Percentiles rank a stretch among this genome's conserved stretches.
Conservation (phyloP, 2,329 filamentous ascomycete species). For the Beauveria australis region DNA sequence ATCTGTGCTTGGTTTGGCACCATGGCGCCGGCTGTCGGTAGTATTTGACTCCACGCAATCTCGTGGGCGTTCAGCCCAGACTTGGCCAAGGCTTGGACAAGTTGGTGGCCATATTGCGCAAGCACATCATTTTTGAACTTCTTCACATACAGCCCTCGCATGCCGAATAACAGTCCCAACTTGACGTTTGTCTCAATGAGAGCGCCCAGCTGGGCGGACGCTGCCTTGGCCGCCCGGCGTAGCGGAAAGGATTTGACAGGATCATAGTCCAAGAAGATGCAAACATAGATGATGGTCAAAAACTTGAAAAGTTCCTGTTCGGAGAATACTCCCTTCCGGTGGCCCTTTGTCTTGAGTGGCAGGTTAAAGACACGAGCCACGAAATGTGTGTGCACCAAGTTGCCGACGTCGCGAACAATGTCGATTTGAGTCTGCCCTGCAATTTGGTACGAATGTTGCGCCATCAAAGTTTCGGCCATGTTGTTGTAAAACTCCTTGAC, state of each 20-base stretch:
- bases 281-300: constrained; percentile 56
- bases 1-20: constrained; percentile 64
- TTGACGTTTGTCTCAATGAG: constrained; percentile 60
- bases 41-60: constrained; percentile 61
- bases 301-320: constrained; percentile 52
- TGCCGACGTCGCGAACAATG: constrained; percentile 61
- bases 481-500: constrained; percentile 61
- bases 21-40: constrained; percentile 59
- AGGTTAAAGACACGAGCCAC: constrained; percentile 55
- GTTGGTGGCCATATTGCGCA: constrained; percentile 53
- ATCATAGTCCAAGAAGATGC: constrained; percentile 60
- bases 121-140: constrained; percentile 45
- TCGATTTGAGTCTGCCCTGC: constrained; percentile 53
- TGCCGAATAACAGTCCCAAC: background rate
- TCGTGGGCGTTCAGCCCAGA: constrained; percentile 54
- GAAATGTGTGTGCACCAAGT: constrained; percentile 57
- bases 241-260: constrained; percentile 58
- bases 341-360: constrained; percentile 55
- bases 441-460: constrained; percentile 57
- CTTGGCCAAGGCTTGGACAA: constrained; percentile 58
- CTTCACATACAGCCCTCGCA: constrained; percentile 40
- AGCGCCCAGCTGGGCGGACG: constrained; percentile 50
- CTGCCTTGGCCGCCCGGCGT: constrained; percentile 46
- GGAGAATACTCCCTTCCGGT: constrained; percentile 49
- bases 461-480: constrained; percentile 53